These are phyloP conservation scores for Podospora tetraspora DNA, from an alignment of 495 filamentous ascomycete species.

Conservation along the genomic window DNA sequence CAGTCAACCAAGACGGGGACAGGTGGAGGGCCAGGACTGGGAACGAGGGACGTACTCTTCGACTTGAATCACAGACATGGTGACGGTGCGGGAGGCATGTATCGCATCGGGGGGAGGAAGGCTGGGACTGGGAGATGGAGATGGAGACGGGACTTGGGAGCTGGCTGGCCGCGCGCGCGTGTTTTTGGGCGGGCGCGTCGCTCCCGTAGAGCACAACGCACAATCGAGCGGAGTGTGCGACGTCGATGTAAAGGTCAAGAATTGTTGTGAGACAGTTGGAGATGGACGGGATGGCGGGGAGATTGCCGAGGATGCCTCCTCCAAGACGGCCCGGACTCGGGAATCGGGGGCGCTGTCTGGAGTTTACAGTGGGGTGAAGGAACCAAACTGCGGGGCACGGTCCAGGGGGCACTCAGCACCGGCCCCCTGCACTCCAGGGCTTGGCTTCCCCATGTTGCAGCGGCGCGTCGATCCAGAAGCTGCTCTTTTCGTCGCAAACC, in stretches of 20 bases:
- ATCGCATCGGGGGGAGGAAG: neutral
- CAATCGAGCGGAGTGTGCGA: neutral
- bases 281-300: neutral
- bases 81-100: neutral
- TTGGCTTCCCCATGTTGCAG: neutral
- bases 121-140: neutral
- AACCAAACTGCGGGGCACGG: neutral
- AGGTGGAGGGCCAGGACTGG: neutral
- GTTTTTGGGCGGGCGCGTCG: neutral
- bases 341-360: neutral
- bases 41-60: constrained; percentile 68
- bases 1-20: neutral
- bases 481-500: neutral
- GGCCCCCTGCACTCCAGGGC: neutral
- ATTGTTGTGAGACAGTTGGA: neutral
- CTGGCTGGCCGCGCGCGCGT: neutral
- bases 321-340: neutral
- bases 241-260: neutral
- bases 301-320: neutral
- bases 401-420: neutral
- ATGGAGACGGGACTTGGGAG: neutral
- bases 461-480: neutral
- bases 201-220: neutral
- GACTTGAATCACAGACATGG: constrained; percentile 91
- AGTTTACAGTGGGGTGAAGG: neutral